Evolutionary conservation across 257 asterid species (phyloP).

Genomic region (Marsdenia floribunda): DNA sequence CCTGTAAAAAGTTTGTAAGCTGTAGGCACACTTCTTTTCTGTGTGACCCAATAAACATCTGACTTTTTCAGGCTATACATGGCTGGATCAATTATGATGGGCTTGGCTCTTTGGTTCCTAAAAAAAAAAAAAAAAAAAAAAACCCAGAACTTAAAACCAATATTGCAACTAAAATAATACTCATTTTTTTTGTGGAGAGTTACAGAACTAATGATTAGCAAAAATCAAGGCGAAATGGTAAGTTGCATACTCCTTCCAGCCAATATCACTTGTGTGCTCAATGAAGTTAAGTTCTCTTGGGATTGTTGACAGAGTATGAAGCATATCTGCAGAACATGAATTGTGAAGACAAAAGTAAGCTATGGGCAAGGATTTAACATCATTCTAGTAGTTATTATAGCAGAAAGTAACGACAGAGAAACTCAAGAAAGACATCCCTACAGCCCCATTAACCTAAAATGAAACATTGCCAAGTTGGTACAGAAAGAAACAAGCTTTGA

Average conservation of each 20-base stretch:
- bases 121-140: not conserved
- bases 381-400: not conserved
- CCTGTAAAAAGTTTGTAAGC: slow-evolving; percentile 71
- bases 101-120: slow-evolving; percentile 67
- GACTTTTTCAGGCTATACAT: slow-evolving; percentile 59
- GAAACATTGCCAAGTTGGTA: not conserved
- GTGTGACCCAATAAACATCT: slow-evolving; percentile 54
- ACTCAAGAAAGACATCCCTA: not conserved
- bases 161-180: not conserved
- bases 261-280: slow-evolving; percentile 72
- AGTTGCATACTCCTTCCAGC: slow-evolving; percentile 67
- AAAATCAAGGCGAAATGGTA: slow-evolving; percentile 7
- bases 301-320: slow-evolving; percentile 51
- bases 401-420: not conserved
- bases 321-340: slow-evolving; percentile 44
- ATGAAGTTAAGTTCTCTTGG: slow-evolving; percentile 70
- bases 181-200: not conserved
- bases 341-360: not conserved
- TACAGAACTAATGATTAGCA: not conserved
- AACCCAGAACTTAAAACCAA: slow-evolving; percentile 1
- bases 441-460: not conserved
- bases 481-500: not conserved
- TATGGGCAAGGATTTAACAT: not conserved
- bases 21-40: slow-evolving; percentile 59
- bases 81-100: slow-evolving; percentile 73